phyloP scores from a whole-genome alignment of 495 filamentous ascomycete genomes.

The Filosporella fistucella region DNA sequence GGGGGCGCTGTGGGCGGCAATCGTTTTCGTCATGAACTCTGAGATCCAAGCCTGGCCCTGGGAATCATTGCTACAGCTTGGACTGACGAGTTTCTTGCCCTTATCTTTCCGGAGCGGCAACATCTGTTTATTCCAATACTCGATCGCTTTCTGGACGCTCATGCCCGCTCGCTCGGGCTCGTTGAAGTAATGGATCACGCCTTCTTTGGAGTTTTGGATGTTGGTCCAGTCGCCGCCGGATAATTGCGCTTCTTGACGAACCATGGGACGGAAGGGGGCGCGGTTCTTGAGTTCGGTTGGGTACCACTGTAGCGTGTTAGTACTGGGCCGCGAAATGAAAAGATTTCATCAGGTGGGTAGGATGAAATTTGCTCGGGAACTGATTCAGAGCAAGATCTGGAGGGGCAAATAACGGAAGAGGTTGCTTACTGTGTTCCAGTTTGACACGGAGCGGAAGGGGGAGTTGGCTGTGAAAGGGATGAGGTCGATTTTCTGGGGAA shows the following conservation, averaged over 20 bases:
- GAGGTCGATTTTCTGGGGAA: conserved; percentile 6
- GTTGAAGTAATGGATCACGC: conserved; percentile 39
- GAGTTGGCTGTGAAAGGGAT: conserved; percentile 26
- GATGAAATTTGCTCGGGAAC: background rate
- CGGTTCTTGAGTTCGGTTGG: conserved; percentile 36
- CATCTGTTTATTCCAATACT: conserved; percentile 32
- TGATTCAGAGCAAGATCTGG: background rate
- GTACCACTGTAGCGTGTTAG: conserved; percentile 38
- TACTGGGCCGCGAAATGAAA: no score
- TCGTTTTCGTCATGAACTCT: conserved; percentile 34
- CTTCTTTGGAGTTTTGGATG: conserved; percentile 24
- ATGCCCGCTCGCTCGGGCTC: conserved; percentile 37
- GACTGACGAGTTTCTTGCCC: conserved; percentile 35
- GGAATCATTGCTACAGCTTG: conserved; percentile 27
- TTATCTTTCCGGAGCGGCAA: conserved; percentile 30
- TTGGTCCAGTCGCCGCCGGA: conserved; percentile 32
- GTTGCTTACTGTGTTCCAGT: no score
- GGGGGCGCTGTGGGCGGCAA: conserved; percentile 18
- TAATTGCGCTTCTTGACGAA: conserved; percentile 28
- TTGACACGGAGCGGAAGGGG: conserved; percentile 29
- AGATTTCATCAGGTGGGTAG: no score
- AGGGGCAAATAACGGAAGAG: no score
- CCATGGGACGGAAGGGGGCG: conserved; percentile 37
- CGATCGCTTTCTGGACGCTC: conserved; percentile 29
- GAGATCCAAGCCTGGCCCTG: conserved; percentile 33